A percentile compares a stretch with the other conserved stretches of the same genome.
phyloP scores from a whole-genome alignment of 768 basidiomycete species.

The Suillus subalutaceus region DNA sequence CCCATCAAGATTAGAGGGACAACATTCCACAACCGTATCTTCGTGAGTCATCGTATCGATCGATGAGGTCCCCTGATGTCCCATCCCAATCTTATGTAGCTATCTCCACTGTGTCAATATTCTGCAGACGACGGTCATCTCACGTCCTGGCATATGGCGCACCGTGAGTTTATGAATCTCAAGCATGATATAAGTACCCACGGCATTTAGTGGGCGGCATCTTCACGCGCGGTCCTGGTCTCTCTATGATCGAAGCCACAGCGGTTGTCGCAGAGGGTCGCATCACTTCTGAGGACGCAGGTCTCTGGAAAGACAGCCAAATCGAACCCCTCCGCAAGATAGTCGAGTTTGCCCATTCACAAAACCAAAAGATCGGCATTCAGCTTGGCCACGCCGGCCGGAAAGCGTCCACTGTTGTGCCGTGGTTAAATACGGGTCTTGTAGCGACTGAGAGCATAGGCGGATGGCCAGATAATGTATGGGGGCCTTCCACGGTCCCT shows the following conservation, averaged over 20 bases:
- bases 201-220: constrained; percentile 50
- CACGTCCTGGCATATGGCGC: constrained; percentile 61
- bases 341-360: constrained; percentile 73
- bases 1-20: constrained; percentile 57
- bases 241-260: constrained; percentile 67
- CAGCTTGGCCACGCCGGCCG: constrained; percentile 80
- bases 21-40: constrained; percentile 57
- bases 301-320: constrained; percentile 68
- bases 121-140: constrained; percentile 55
- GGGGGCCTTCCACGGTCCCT: constrained; percentile 57
- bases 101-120: constrained; percentile 65
- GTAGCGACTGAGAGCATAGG: constrained; percentile 40
- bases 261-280: constrained; percentile 62
- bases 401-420: constrained; percentile 67
- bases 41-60: constrained; percentile 36
- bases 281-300: constrained; percentile 68
- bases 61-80: neutral
- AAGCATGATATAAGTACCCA: neutral
- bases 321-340: constrained; percentile 48
- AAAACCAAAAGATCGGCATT: constrained; percentile 69
- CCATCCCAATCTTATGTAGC: constrained; percentile 22
- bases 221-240: constrained; percentile 54
- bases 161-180: constrained; percentile 28
- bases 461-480: constrained; percentile 59
- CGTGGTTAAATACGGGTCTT: constrained; percentile 53